Conservation (phyloP, 192 early-diverging fungal genomes). For the Geranomyces michiganensis region DNA sequence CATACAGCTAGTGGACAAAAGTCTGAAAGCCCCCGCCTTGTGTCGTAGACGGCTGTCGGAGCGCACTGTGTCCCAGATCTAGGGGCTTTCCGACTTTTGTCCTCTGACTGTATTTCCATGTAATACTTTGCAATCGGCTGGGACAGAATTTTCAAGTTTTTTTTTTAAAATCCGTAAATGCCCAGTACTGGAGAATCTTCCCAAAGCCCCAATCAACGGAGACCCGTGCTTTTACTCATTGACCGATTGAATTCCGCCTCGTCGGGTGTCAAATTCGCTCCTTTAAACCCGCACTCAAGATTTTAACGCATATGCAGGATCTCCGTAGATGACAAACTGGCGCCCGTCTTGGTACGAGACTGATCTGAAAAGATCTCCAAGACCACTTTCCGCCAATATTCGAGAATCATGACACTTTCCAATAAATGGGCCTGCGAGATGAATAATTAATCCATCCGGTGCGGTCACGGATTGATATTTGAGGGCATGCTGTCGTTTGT, state of each 20-base stretch:
- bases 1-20: too few relatives aligned
- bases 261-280: neutral
- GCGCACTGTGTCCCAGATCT: too few relatives aligned
- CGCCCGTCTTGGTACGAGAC: neutral
- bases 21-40: too few relatives aligned
- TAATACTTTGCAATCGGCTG: too few relatives aligned
- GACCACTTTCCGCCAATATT: neutral
- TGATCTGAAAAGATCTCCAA: neutral
- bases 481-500: slow-evolving; percentile 8
- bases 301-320: slow-evolving; percentile 12
- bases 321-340: slow-evolving; percentile 15
- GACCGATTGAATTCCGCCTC: neutral
- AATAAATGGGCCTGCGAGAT: slow-evolving; percentile 4
- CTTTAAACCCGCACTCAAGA: slow-evolving; percentile 3
- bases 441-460: slow-evolving; percentile 11
- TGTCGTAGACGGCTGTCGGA: too few relatives aligned
- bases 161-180: slow-evolving; percentile 5
- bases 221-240: neutral
- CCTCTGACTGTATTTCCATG: too few relatives aligned
- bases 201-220: slow-evolving; percentile 12
- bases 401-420: neutral
- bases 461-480: slow-evolving; percentile 1
- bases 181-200: neutral
- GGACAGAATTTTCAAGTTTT: too few relatives aligned
- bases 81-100: too few relatives aligned